Evolutionary conservation across 805 yeast genomes (phyloP).

Genomic region (Isabelozyma pseudorhagii): DNA sequence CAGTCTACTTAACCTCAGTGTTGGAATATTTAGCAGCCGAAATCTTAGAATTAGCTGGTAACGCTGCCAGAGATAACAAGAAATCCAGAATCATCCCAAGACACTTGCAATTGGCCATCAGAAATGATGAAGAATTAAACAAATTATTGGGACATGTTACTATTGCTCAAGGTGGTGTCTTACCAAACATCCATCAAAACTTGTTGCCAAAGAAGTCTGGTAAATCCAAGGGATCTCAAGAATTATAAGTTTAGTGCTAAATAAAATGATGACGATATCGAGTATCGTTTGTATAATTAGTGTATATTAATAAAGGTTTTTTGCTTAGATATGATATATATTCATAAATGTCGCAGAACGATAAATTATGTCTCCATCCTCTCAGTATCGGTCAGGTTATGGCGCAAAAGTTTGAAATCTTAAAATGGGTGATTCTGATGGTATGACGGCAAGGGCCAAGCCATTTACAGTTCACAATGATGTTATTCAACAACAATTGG

Average conservation of each 20-base stretch:
- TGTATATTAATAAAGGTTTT: conserved; percentile 10
- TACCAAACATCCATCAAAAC: conserved; percentile 49
- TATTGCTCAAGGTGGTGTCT: conserved; percentile 52
- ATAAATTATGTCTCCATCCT: too few species aligned
- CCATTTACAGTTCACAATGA: too few species aligned
- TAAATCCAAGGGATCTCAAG: conserved; percentile 56
- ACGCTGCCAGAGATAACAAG: conserved; percentile 52
- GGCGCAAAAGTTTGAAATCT: background rate
- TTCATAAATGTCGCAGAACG: background rate
- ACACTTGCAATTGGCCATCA: conserved; percentile 51
- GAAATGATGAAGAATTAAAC: conserved; percentile 52
- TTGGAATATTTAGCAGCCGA: conserved; percentile 50
- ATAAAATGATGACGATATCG: background rate
- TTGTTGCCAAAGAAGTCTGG: conserved; percentile 56
- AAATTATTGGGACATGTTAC: conserved; percentile 50
- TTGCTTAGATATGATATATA: background rate
- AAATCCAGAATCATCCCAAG: conserved; percentile 51
- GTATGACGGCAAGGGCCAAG: too few species aligned
- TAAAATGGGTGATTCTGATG: background rate
- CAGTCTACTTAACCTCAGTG: conserved; percentile 49
- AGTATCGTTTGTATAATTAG: conserved; percentile 1
- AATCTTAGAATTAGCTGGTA: conserved; percentile 51
- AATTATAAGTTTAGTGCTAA: conserved; percentile 37
- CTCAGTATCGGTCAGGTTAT: background rate
- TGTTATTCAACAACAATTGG: too few species aligned